phyloP scores from a whole-genome alignment of 202 grass and related monocot genomes.

The Digitaria exilis region DNA sequence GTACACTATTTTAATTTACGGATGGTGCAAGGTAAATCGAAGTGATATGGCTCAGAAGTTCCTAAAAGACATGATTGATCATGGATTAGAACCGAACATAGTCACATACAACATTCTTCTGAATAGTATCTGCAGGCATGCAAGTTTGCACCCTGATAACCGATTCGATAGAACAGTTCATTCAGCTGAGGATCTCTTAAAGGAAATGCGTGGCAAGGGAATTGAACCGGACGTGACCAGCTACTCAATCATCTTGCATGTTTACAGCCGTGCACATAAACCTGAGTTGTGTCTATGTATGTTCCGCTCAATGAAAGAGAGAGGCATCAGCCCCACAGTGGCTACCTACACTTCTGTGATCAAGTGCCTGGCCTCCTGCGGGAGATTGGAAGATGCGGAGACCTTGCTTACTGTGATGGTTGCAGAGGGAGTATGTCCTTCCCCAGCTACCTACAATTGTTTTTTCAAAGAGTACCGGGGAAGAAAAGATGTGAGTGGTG shows the following conservation, averaged over 20 bases:
- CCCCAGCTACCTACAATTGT: constrained; percentile 80
- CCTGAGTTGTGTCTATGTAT: constrained; percentile 77
- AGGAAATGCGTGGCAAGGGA: constrained; percentile 67
- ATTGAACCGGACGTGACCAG: constrained; percentile 88
- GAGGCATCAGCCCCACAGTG: constrained; percentile 72
- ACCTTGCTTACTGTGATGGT: constrained; percentile 82
- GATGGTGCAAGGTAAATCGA: constrained; percentile 86
- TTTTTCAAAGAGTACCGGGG: constrained; percentile 96
- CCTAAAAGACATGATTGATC: constrained; percentile 77
- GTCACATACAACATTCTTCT: constrained; percentile 91
- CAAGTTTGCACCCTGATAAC: constrained; percentile 86
- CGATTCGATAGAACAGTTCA: constrained; percentile 88
- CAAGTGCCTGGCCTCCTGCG: constrained; percentile 90
- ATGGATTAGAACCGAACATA: constrained; percentile 82
- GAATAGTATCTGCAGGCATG: constrained; percentile 88
- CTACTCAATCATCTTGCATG: constrained; percentile 93
- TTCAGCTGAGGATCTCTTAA: constrained; percentile 70
- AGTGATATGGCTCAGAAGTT: constrained; percentile 72
- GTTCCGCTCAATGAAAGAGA: constrained; percentile 79
- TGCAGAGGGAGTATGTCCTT: constrained; percentile 61
- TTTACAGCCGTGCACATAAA: constrained; percentile 92
- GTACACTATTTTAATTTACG: constrained; percentile 83
- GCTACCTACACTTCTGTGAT: constrained; percentile 89
- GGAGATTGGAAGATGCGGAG: constrained; percentile 72
- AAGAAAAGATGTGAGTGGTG: constrained; percentile 69